Evolutionary conservation across 139 green algal species (phyloP).

Genomic region (Chlorella vulgaris): DNA sequence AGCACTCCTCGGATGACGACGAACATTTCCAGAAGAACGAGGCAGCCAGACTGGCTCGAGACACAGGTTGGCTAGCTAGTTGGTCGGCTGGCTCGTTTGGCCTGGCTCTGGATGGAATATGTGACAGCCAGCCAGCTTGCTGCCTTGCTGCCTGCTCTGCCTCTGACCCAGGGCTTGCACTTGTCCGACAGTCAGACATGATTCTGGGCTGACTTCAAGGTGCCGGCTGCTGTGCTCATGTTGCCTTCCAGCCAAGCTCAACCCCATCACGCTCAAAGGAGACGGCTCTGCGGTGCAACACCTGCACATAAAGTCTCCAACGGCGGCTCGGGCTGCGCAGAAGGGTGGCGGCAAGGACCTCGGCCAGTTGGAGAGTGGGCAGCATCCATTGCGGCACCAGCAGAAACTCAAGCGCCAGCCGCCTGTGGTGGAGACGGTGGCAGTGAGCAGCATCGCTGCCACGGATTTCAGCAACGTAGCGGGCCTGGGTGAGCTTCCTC

Average conservation of each 20-base stretch:
- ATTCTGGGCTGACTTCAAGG: too few relatives aligned
- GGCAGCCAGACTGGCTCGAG: slow-evolving; percentile 37
- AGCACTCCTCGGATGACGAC: slow-evolving; percentile 64
- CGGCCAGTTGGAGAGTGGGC: not conserved
- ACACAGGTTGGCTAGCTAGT: slow-evolving; percentile 40
- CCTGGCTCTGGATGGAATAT: not conserved
- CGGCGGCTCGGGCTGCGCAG: too few relatives aligned
- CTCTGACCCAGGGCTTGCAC: too few relatives aligned
- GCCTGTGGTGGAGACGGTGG: slow-evolving; percentile 15
- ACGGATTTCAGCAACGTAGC: slow-evolving; percentile 30
- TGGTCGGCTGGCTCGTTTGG: not conserved
- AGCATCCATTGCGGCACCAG: not conserved
- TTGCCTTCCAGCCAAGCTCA: slow-evolving; percentile 43
- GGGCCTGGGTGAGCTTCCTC: slow-evolving; percentile 25
- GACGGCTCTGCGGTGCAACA: slow-evolving; percentile 22
- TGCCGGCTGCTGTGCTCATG: too few relatives aligned
- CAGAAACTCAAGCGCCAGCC: slow-evolving; percentile 12
- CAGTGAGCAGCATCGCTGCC: slow-evolving; percentile 16
- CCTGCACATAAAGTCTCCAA: slow-evolving; percentile 1
- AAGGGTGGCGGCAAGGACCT: not conserved
- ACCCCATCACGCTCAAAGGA: slow-evolving; percentile 55
- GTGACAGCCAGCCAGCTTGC: too few relatives aligned
- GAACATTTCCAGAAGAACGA: slow-evolving; percentile 61
- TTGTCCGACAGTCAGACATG: too few relatives aligned
- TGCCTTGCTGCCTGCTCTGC: not conserved